phyloP scores from a whole-genome alignment of 352 stramenopile genomes.

The Pythium monospermum region DNA sequence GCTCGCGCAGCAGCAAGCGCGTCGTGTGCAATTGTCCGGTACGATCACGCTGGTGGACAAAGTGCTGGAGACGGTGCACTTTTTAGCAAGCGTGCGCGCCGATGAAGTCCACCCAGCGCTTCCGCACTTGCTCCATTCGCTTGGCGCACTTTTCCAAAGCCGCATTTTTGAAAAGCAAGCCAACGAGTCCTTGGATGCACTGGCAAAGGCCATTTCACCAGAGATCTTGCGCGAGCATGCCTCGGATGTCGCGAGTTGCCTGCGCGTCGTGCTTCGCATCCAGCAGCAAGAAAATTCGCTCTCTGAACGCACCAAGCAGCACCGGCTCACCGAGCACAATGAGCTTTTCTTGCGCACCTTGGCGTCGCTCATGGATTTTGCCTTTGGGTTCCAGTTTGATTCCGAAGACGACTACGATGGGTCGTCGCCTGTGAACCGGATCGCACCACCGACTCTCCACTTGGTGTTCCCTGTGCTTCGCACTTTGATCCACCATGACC shows the following conservation, averaged over 20 bases:
- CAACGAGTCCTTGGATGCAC: constrained; percentile 28
- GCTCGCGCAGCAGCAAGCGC: constrained; percentile 53
- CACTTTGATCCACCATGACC: constrained; percentile 41
- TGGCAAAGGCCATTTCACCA: constrained; percentile 62
- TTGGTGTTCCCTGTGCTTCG: constrained; percentile 74
- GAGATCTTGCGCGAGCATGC: constrained; percentile 58
- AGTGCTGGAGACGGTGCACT: constrained; percentile 58
- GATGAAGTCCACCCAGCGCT: constrained; percentile 74
- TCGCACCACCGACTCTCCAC: constrained; percentile 72
- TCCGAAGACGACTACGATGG: constrained; percentile 72
- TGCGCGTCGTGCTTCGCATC: constrained; percentile 49
- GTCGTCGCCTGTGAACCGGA: constrained; percentile 53
- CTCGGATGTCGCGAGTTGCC: constrained; percentile 50
- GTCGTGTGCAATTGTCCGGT: constrained; percentile 42
- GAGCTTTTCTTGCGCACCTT: constrained; percentile 58
- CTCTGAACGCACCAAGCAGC: constrained; percentile 33
- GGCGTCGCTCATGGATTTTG: constrained; percentile 60
- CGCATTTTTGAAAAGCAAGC: constrained; percentile 47
- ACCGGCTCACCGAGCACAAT: constrained; percentile 32
- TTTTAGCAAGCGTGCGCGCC: constrained; percentile 45
- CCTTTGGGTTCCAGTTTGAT: constrained; percentile 82
- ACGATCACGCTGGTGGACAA: constrained; percentile 35
- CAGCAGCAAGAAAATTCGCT: constrained; percentile 22
- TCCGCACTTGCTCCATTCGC: constrained; percentile 52
- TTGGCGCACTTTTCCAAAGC: constrained; percentile 49